Percentiles rank a stretch among this genome's conserved stretches.
phyloP scores from a whole-genome alignment of 2,329 filamentous ascomycete species.

The Cladophialophora immunda region DNA sequence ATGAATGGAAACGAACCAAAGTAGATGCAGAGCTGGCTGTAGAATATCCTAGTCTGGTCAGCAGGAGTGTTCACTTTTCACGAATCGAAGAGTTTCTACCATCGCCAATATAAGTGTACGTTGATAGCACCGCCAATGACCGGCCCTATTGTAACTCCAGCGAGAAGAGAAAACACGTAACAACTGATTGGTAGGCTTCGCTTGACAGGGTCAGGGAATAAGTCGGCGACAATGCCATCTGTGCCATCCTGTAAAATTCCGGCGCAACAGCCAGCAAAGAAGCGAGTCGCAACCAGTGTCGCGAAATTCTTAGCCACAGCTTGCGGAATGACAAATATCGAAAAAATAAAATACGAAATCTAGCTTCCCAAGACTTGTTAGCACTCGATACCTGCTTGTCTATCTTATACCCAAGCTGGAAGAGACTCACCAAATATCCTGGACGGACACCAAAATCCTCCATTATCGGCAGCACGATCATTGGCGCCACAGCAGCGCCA shows the following conservation, averaged over 20 bases:
- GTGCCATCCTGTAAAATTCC: constrained; percentile 23
- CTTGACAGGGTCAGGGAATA: constrained; percentile 13
- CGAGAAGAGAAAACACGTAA: constrained; percentile 20
- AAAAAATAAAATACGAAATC: constrained; percentile 38
- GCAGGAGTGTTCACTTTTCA: neutral
- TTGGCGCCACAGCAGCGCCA: constrained; percentile 51
- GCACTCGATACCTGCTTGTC: neutral
- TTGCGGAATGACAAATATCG: constrained; percentile 38
- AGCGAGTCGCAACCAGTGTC: constrained; percentile 32
- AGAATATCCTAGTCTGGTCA: constrained; percentile 18
- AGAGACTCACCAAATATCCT: constrained; percentile 30
- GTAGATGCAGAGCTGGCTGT: constrained; percentile 13
- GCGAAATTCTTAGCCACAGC: constrained; percentile 34
- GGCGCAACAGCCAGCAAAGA: constrained; percentile 38
- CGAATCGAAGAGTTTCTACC: constrained; percentile 6
- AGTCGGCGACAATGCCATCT: constrained; percentile 24
- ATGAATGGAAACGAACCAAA: neutral
- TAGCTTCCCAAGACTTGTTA: neutral
- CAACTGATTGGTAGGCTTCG: constrained; percentile 8
- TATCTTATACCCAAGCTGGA: neutral
- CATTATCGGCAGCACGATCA: constrained; percentile 53
- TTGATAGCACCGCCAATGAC: constrained; percentile 22
- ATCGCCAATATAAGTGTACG: constrained; percentile 20
- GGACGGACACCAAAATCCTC: constrained; percentile 46
- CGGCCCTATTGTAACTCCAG: constrained; percentile 21